phyloP scores from a whole-genome alignment of 2,329 filamentous ascomycete species.

The Pseudopithomyces chartarum region DNA sequence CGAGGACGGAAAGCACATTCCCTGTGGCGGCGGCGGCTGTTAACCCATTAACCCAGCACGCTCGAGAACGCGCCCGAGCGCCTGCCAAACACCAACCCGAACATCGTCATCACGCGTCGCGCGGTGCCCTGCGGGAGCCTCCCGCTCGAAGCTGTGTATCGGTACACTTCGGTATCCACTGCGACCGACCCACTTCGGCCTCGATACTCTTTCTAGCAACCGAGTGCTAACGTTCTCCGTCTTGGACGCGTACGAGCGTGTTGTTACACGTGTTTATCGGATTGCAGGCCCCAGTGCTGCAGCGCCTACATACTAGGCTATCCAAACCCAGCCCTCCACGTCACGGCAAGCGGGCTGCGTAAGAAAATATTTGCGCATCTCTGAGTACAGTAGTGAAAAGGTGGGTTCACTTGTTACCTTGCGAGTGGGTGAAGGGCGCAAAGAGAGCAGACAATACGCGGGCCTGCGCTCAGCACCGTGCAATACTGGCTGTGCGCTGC shows the following conservation, averaged over 20 bases:
- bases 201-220: slow-evolving; percentile 9
- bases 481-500: background rate
- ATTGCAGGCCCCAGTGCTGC: slow-evolving; percentile 8
- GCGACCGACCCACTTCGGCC: slow-evolving; percentile 6
- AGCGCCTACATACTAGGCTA: slow-evolving; percentile 14
- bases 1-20: too few relatives aligned
- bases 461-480: too few relatives aligned
- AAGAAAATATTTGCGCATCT: background rate
- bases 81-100: slow-evolving; percentile 16
- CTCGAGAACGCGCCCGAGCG: slow-evolving; percentile 10
- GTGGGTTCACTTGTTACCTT: background rate
- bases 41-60: too few relatives aligned
- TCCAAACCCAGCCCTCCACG: slow-evolving; percentile 14
- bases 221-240: slow-evolving; percentile 15
- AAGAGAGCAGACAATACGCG: background rate
- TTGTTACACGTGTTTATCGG: slow-evolving; percentile 32
- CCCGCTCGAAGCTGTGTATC: slow-evolving; percentile 16
- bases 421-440: background rate
- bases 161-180: slow-evolving; percentile 16
- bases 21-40: background rate
- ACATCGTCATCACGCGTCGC: slow-evolving; percentile 14
- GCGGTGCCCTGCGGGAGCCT: slow-evolving; percentile 1
- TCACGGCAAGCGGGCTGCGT: slow-evolving; percentile 13
- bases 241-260: slow-evolving; percentile 31
- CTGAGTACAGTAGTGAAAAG: background rate